Evolutionary conservation across 176 grass and related monocot species (phyloP), one percentile per base, ranked within the genome.

Genomic region (Dendrocalamus sinicus): DNA sequence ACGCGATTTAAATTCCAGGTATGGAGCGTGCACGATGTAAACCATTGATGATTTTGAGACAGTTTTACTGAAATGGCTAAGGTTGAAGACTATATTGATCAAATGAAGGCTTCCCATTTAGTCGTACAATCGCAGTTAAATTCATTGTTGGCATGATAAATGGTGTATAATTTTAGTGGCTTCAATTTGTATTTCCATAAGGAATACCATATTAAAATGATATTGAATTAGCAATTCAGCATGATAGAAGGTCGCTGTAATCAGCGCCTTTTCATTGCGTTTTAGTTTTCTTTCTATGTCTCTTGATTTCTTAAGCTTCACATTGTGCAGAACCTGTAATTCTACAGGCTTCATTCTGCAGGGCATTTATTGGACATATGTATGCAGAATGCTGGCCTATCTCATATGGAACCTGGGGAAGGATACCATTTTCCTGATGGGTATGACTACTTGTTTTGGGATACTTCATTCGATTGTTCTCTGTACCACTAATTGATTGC

Each of bases 301-400:
- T 66, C 7, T 2, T 20, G 8, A 76, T 22, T 30, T 30, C 7
- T 73, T 57, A 32, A 26, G 19, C 23, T 82, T 76, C 47, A 70
- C 12, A 35, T 70, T 26, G 64, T 45, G 52, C 43, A 47, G 3
- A 70, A 61, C 7, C 41, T 55, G 44, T 17, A 7, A 32, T 87
- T 43, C 30, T 84, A 24, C 90, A 98, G 96, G 84, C 88, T 98
- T 91, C 93, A 98, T 82, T 98, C 96, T 46, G 93, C 91, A 13
- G 93, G 96, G 1, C 93, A 98, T 95, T 91, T 98, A n/a, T 74
- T 98, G 62, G 96, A 98, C 84, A 76, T 89, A 65, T 98, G 96
- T 66, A 73, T 86, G 78, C 52, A 20, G 19, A 95, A 94, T 52
- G 23, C 89, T 40, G 91, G 88, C 40, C 80, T 92, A 40, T 80